These are phyloP conservation scores for Tanacetum coccineum DNA, from an alignment of 129 eudicot species.

Conservation along the genomic window DNA sequence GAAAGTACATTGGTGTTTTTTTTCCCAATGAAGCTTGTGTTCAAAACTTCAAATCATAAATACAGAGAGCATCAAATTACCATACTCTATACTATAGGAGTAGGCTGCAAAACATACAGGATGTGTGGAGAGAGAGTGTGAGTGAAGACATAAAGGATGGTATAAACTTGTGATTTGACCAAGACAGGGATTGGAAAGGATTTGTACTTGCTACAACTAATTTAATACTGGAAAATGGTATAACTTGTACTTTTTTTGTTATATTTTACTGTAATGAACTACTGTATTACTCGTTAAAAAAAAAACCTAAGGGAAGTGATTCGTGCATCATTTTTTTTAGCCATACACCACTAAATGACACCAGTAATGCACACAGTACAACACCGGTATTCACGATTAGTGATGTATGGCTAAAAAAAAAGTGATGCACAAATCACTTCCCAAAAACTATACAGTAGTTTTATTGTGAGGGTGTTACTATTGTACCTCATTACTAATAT, in stretches of 20 bases:
- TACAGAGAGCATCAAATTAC: background rate
- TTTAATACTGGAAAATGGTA: background rate
- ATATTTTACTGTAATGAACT: too few species aligned
- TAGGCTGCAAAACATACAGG: slow-evolving; percentile 17
- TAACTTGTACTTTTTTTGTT: background rate
- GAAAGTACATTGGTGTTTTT: background rate
- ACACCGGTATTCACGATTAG: too few species aligned
- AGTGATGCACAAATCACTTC: too few species aligned
- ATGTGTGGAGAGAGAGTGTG: slow-evolving; percentile 15
- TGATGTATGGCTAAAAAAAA: too few species aligned
- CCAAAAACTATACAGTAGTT: too few species aligned
- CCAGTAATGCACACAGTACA: too few species aligned
- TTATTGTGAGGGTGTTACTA: too few species aligned
- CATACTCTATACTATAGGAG: background rate
- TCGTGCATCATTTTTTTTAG: too few species aligned
- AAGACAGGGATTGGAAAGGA: background rate
- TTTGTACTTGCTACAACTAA: slow-evolving; percentile 16
- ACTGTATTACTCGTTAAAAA: too few species aligned
- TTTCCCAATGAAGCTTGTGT: background rate
- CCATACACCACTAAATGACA: too few species aligned
- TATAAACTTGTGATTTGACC: slow-evolving; percentile 31
- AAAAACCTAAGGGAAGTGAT: too few species aligned
- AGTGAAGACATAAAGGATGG: background rate
- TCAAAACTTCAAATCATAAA: background rate
- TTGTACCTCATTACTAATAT: too few species aligned